Percentiles rank a stretch among this genome's conserved stretches.
Evolutionary conservation across 305 asterid genomes (phyloP).

Genomic region (Petunia hybrid): DNA sequence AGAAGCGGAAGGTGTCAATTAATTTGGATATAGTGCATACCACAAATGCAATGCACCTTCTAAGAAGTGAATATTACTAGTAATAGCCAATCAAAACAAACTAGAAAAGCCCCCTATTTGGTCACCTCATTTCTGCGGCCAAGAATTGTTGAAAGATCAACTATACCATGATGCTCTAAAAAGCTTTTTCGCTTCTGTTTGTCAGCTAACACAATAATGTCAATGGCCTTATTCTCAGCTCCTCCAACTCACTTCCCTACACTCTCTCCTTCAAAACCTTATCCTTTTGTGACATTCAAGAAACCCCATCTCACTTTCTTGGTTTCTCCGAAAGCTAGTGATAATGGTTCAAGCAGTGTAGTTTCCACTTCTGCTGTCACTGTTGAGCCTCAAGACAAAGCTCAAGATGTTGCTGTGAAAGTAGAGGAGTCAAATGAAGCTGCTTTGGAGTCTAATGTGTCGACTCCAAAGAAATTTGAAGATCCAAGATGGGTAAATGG

Average conservation of each 20-base stretch:
- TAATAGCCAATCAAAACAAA: no score
- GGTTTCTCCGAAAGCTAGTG: slow-evolving; percentile 41
- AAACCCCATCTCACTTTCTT: slow-evolving; percentile 43
- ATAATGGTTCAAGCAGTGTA: slow-evolving; percentile 55
- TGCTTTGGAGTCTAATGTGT: slow-evolving; percentile 63
- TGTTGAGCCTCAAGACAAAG: slow-evolving; percentile 15
- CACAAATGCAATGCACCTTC: no score
- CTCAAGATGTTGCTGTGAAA: slow-evolving; percentile 39
- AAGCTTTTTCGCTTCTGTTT: no score
- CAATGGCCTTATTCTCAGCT: slow-evolving; percentile 68
- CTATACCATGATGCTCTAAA: no score
- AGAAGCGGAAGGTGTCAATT: no score
- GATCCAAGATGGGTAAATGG: slow-evolving; percentile 83
- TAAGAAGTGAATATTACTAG: no score
- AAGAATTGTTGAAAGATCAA: no score
- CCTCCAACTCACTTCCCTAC: slow-evolving; percentile 58
- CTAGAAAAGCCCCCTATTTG: no score
- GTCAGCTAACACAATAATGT: slow-evolving; percentile 46
- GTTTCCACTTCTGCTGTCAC: background rate
- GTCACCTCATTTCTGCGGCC: no score
- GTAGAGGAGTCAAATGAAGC: slow-evolving; percentile 34
- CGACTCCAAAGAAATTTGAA: slow-evolving; percentile 41
- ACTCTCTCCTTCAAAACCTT: slow-evolving; percentile 51
- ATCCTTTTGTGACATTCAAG: slow-evolving; percentile 44
- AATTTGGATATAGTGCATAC: no score